Conservation (phyloP, 2,329 filamentous ascomycete genomes). For the Trichoderma gracile region DNA sequence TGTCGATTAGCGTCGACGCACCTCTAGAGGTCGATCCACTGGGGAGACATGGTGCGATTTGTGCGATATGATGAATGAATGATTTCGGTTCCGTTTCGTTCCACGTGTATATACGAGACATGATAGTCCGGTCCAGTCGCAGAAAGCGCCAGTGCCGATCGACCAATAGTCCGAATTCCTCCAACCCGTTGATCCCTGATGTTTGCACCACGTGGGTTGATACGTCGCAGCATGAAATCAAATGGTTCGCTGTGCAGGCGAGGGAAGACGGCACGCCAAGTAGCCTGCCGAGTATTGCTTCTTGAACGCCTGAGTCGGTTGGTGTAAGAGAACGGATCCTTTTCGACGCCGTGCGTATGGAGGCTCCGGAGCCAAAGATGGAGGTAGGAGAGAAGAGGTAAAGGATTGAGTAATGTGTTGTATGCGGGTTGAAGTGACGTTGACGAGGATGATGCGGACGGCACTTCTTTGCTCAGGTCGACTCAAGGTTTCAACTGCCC, state of each 20-base stretch:
- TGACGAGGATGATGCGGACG: background rate
- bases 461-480: conserved; percentile 49
- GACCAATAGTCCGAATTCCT: conserved; percentile 39
- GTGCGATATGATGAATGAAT: conserved; percentile 43
- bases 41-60: conserved; percentile 39
- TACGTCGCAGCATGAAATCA: conserved; percentile 30
- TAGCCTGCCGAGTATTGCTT: background rate
- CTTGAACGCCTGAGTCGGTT: background rate
- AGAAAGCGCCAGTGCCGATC: conserved; percentile 34
- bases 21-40: background rate
- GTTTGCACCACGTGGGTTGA: conserved; percentile 32
- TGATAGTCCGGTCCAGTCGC: conserved; percentile 35
- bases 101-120: conserved; percentile 39
- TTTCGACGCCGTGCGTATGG: background rate
- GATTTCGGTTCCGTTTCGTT: conserved; percentile 33
- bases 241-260: background rate
- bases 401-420: background rate
- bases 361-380: background rate
- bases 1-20: background rate
- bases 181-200: conserved; percentile 34
- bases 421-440: background rate
- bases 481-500: conserved; percentile 35
- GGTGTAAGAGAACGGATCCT: background rate
- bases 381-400: background rate
- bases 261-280: background rate